A percentile compares a stretch with the other conserved stretches of the same genome.
phyloP scores from a whole-genome alignment of 2,329 filamentous ascomycete species.

The Colletotrichum agaves region DNA sequence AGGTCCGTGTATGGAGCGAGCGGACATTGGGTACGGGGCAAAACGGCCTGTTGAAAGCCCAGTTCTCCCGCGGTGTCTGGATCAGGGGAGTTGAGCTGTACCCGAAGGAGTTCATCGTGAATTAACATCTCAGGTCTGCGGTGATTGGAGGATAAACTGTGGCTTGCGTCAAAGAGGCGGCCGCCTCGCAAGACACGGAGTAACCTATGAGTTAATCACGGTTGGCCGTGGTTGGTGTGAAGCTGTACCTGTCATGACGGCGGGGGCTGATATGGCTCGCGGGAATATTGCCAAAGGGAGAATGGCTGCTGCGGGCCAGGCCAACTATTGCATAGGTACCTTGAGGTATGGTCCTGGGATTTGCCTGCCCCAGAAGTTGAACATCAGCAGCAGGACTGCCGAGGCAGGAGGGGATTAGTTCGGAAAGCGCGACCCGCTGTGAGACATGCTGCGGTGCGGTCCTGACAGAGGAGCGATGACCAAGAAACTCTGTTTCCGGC shows the following conservation, averaged over 20 bases:
- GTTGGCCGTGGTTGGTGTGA: background rate
- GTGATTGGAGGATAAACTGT: slow-evolving; percentile 14
- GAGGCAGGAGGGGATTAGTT: background rate
- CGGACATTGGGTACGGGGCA: slow-evolving; percentile 22
- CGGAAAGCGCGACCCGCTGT: slow-evolving; percentile 12
- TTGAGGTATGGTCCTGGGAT: slow-evolving; percentile 3
- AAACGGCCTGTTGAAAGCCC: background rate
- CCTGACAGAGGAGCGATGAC: slow-evolving; percentile 20
- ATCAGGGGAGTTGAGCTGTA: background rate
- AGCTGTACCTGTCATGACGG: slow-evolving; percentile 32
- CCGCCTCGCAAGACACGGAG: slow-evolving; percentile 18
- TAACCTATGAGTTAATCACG: slow-evolving; percentile 1
- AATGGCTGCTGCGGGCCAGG: slow-evolving; percentile 10
- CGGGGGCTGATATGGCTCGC: slow-evolving; percentile 16
- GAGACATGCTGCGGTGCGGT: slow-evolving; percentile 7
- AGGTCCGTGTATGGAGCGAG: background rate
- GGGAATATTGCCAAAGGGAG: slow-evolving; percentile 17
- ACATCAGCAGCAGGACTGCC: background rate
- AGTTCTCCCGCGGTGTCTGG: slow-evolving; percentile 2
- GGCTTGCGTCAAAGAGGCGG: slow-evolving; percentile 26
- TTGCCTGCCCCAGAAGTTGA: slow-evolving; percentile 23
- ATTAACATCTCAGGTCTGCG: background rate
- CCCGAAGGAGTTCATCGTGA: background rate
- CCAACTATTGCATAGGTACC: background rate
- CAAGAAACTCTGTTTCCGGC: slow-evolving; percentile 13